phyloP scores from a whole-genome alignment of 2,329 filamentous ascomycete species.

The Colletotrichum australisinense region DNA sequence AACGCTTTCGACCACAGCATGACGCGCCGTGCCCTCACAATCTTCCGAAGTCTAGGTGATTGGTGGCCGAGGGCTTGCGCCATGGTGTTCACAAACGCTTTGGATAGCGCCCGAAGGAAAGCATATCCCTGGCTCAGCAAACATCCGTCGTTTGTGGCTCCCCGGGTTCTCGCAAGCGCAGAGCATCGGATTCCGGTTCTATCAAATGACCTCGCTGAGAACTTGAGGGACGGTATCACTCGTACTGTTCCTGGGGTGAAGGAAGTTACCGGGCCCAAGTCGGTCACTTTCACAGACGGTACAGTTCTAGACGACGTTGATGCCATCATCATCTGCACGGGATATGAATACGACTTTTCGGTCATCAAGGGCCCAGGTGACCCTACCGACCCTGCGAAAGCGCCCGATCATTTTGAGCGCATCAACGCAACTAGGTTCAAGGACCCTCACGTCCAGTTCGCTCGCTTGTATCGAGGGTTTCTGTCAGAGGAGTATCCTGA shows the following conservation, averaged over 20 bases:
- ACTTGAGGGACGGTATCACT: conserved; percentile 42
- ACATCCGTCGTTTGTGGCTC: conserved; percentile 18
- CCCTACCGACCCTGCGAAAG: conserved; percentile 40
- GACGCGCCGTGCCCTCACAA: not conserved
- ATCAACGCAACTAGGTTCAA: conserved; percentile 40
- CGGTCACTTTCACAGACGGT: conserved; percentile 44
- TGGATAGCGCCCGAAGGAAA: conserved; percentile 10
- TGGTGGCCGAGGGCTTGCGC: not conserved
- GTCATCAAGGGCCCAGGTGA: conserved; percentile 42
- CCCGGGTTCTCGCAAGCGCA: conserved; percentile 13
- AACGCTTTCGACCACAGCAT: conserved; percentile 30
- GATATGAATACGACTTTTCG: conserved; percentile 45
- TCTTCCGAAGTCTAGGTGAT: conserved; percentile 14
- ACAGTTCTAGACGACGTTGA: conserved; percentile 46
- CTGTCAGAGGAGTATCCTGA: conserved; percentile 46
- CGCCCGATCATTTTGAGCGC: conserved; percentile 41
- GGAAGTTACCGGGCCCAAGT: conserved; percentile 43
- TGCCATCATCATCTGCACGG: conserved; percentile 46
- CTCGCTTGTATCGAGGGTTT: conserved; percentile 45
- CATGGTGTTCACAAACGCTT: not conserved
- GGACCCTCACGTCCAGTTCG: conserved; percentile 39
- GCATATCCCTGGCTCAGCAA: conserved; percentile 27
- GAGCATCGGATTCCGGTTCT: conserved; percentile 43
- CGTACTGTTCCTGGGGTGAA: conserved; percentile 42
- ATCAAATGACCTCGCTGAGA: conserved; percentile 43